These are phyloP conservation scores for Cyclotella baltica DNA, from an alignment of 108 stramenopile genomes.

Conservation along the genomic window DNA sequence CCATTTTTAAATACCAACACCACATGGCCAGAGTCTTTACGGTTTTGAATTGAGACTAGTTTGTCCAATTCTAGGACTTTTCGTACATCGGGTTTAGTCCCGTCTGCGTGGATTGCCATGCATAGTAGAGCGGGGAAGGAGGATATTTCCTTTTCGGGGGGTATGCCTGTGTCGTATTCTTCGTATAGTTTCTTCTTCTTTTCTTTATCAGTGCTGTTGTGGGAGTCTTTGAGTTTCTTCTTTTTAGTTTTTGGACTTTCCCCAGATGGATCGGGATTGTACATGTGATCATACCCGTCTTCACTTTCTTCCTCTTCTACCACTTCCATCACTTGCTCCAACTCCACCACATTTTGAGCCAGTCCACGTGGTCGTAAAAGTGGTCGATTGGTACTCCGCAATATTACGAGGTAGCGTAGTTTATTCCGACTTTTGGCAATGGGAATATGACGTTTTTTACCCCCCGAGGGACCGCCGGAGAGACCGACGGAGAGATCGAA, in stretches of 20 bases:
- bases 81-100: slow-evolving; percentile 85
- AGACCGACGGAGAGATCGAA: slow-evolving; percentile 46
- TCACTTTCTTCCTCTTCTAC: slow-evolving; percentile 45
- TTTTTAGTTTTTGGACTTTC: background rate
- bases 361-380: slow-evolving; percentile 42
- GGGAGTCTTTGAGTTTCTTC: background rate
- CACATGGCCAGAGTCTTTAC: slow-evolving; percentile 47
- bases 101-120: slow-evolving; percentile 77
- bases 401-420: slow-evolving; percentile 70
- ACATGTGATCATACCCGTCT: slow-evolving; percentile 58
- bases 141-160: slow-evolving; percentile 65
- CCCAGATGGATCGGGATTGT: slow-evolving; percentile 41
- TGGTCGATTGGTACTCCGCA: slow-evolving; percentile 77
- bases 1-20: slow-evolving; percentile 83
- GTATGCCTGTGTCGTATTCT: slow-evolving; percentile 46
- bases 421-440: slow-evolving; percentile 73
- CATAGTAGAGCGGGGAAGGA: slow-evolving; percentile 84
- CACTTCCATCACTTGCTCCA: slow-evolving; percentile 32
- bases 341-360: slow-evolving; percentile 21
- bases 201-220: slow-evolving; percentile 13
- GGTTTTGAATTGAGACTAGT: slow-evolving; percentile 78
- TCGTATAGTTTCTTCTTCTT: slow-evolving; percentile 23
- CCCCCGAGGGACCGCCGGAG: slow-evolving; percentile 46
- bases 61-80: slow-evolving; percentile 82
- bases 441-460: slow-evolving; percentile 52